Base-by-base conservation (phyloP, 208 protist species). In the Endotrypanum monterogeii region DNA sequence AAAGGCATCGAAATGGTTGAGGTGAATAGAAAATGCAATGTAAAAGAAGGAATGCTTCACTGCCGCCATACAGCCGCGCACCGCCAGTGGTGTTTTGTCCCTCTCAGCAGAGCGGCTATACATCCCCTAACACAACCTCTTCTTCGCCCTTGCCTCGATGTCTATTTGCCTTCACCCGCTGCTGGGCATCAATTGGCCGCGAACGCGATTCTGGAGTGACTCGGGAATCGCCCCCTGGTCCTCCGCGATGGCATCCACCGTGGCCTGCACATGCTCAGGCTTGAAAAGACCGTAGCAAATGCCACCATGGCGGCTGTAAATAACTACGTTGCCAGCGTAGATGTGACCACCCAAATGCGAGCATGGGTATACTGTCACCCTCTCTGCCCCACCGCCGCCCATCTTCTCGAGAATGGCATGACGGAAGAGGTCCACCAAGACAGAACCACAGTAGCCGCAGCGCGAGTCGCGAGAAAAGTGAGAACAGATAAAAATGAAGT, bases 321-420 rank as follows among this genome's bases (percentile, higher is more conserved):
- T 76, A 32, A 98, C 67, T 18, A 97, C 94, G 69, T 98, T 98
- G 25, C 94, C 94, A 25, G 94, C 94, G 78, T 96, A 97, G 37
- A 94, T 86, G 79, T 98, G 94, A 0, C 94, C 94, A 60, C 94
- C 92, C 48, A 98, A 79, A 82, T 98, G 94, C 12, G 88, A 87
- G 79, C 91, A 95, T 51, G 85, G 80, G 67, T 82, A 80, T 9
- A 98, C 90, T 11, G 83, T 80, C 74, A 96, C 86, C 23, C 65
- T 52, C 54, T 57, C 63, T 7, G 76, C 73, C n/a, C 62, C 73
- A 61, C 85, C 79, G 58, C 79, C 75, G 14, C 77, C 80, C 67
- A 89, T 44, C 52, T 67, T 62, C 61, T 77, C 75, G 37, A 51
- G 76, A 11, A 96, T 75, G n/a, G 84, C 74, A 62, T 89, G 80